Conservation (phyloP, 441 rosid species). For the Codiaeum variegatum region DNA sequence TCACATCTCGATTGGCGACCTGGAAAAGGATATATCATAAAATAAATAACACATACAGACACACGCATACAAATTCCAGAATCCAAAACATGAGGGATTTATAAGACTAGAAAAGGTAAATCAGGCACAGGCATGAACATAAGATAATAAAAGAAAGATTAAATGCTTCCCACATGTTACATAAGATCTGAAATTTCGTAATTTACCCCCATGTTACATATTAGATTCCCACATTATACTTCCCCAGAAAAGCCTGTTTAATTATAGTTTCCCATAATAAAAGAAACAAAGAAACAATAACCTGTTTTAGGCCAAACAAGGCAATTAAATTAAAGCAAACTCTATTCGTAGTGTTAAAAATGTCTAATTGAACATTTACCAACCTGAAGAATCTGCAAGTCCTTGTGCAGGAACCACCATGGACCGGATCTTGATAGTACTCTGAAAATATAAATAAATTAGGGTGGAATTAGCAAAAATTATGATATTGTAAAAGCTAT, state of each 20-base stretch:
- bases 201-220: too few relatives aligned
- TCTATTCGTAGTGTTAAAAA: neutral
- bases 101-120: too few relatives aligned
- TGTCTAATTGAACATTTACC: conserved; percentile 16
- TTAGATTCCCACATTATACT: too few relatives aligned
- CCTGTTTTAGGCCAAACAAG: neutral
- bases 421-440: conserved; percentile 64
- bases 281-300: too few relatives aligned
- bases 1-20: conserved; percentile 8
- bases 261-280: neutral
- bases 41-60: neutral
- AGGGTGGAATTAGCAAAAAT: neutral
- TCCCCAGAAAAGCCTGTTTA: neutral
- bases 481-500: neutral
- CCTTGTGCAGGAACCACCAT: conserved; percentile 85
- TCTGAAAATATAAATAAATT: conserved; percentile 30
- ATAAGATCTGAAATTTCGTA: too few relatives aligned
- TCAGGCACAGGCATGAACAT: too few relatives aligned
- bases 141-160: neutral
- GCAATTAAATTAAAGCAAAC: neutral
- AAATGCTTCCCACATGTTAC: too few relatives aligned
- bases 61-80: neutral
- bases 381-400: conserved; percentile 37
- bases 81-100: too few relatives aligned
- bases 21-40: conserved; percentile 3